Conservation (phyloP, 2,329 filamentous ascomycete genomes). For the Xylaria sp. region DNA sequence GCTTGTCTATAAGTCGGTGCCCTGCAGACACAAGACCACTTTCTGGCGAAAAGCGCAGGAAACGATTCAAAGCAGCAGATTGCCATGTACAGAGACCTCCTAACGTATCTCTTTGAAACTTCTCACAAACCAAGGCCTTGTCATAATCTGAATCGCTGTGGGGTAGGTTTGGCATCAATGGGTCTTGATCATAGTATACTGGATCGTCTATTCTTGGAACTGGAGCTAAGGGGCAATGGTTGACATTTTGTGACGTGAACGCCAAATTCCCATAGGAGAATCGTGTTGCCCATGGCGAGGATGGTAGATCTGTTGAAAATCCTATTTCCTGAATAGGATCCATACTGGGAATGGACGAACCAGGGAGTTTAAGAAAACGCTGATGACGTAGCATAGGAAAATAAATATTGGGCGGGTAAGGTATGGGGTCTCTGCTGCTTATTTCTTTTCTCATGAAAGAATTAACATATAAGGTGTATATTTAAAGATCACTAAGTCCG, state of each 20-base stretch:
- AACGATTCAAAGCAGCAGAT: background rate
- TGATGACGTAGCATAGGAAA: too few relatives aligned
- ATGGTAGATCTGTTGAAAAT: background rate
- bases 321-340: background rate
- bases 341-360: too few relatives aligned
- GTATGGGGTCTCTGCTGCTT: too few relatives aligned
- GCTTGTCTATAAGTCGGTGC: background rate
- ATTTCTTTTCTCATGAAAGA: too few relatives aligned
- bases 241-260: background rate
- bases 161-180: background rate
- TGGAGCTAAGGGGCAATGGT: background rate
- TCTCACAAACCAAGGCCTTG: background rate
- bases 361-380: too few relatives aligned
- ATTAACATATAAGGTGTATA: too few relatives aligned
- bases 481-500: too few relatives aligned
- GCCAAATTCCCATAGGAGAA: background rate
- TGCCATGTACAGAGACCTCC: background rate
- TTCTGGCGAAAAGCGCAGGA: background rate
- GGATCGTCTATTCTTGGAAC: constrained; percentile 6
- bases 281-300: constrained; percentile 9
- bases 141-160: background rate
- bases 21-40: background rate
- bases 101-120: background rate
- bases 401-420: too few relatives aligned
- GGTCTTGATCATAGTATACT: constrained; percentile 4